phyloP scores from a whole-genome alignment of 192 early-diverging fungal species.

The Coemansia sp. region DNA sequence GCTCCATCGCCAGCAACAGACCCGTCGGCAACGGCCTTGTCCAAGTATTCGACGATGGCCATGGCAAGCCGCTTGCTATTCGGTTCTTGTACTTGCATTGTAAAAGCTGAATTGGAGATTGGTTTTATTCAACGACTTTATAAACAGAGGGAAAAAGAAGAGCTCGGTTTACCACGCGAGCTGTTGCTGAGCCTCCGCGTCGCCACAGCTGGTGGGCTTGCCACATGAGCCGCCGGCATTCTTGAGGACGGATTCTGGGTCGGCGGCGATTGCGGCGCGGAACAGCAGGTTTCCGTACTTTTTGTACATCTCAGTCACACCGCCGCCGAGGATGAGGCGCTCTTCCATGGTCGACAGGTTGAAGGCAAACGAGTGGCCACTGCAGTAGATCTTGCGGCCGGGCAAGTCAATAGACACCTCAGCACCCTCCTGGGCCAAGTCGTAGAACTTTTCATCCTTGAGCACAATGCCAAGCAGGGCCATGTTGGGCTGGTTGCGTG shows the following conservation, averaged over 20 bases:
- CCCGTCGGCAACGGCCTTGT: conserved; percentile 45
- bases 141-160: too few relatives aligned
- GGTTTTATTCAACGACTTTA: too few relatives aligned
- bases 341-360: conserved; percentile 71
- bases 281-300: conserved; percentile 71
- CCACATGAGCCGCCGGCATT: conserved; percentile 46
- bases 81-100: conserved; percentile 3
- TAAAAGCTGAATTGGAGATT: background rate
- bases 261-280: conserved; percentile 66
- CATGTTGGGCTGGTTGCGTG: conserved; percentile 81
- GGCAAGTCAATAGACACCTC: conserved; percentile 69
- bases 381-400: conserved; percentile 61
- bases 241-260: conserved; percentile 53
- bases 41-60: conserved; percentile 48
- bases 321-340: conserved; percentile 67
- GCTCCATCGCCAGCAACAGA: conserved; percentile 40
- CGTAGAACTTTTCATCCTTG: conserved; percentile 72
- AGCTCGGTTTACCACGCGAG: conserved; percentile 40
- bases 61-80: conserved; percentile 40
- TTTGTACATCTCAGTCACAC: conserved; percentile 78
- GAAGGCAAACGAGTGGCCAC: conserved; percentile 59
- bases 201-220: conserved; percentile 43
- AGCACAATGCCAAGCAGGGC: conserved; percentile 73
- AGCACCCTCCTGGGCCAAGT: conserved; percentile 67
- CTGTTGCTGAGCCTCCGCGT: conserved; percentile 36